Evolutionary conservation across 1,139 yeast genomes (phyloP).

Genomic region (Zygosaccharomyces sapae): DNA sequence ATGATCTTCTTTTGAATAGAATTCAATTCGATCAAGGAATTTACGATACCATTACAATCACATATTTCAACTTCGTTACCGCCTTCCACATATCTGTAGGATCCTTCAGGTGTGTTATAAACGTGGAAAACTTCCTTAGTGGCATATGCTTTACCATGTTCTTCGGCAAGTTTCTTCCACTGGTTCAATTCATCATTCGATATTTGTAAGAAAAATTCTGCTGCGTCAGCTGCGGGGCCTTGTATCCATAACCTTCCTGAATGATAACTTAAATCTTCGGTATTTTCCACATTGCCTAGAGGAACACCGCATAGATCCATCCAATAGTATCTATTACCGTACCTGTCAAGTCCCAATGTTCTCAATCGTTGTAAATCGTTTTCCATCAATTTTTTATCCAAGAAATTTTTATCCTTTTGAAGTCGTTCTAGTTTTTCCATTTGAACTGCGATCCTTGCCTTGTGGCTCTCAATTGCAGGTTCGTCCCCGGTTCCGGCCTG

Average conservation of each 20-base stretch:
- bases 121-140: constrained; percentile 28
- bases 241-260: constrained; percentile 91
- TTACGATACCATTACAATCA: constrained; percentile 44
- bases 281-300: constrained; percentile 43
- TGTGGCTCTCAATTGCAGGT: constrained; percentile 3
- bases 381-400: constrained; percentile 58
- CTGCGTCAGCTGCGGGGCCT: constrained; percentile 76
- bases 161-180: constrained; percentile 35
- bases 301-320: constrained; percentile 83
- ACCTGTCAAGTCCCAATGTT: constrained; percentile 75
- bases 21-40: constrained; percentile 34
- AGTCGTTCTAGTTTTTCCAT: constrained; percentile 40
- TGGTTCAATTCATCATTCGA: constrained; percentile 36
- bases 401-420: constrained; percentile 45
- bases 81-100: constrained; percentile 26
- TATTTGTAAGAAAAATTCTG: constrained; percentile 42
- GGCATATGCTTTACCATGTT: constrained; percentile 27
- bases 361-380: constrained; percentile 75
- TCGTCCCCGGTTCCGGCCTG: constrained; percentile 7
- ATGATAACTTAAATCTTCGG: constrained; percentile 34
- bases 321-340: constrained; percentile 92
- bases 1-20: constrained; percentile 58
- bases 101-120: constrained; percentile 19
- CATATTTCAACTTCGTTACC: constrained; percentile 27
- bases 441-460: constrained; percentile 16